Conservation (phyloP, 164 flowering plant species). For the Aristolochia fimbriata region DNA sequence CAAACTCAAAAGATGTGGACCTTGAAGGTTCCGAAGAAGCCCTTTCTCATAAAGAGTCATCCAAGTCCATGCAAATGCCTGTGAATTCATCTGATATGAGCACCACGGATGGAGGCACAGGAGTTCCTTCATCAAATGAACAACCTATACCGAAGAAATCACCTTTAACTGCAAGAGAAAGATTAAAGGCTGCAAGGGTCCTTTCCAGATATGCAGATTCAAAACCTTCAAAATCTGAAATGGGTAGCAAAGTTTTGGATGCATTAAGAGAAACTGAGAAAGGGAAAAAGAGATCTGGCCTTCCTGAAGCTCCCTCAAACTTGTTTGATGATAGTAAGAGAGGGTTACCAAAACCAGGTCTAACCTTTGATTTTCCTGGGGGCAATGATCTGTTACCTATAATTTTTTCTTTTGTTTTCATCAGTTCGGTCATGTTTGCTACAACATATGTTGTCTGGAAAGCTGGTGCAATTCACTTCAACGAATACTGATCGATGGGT, state of each 20-base stretch:
- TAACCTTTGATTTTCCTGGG: conserved; percentile 74
- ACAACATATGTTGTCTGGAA: conserved; percentile 91
- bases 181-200: conserved; percentile 80
- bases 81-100: conserved; percentile 10
- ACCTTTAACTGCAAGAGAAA: conserved; percentile 75
- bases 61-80: conserved; percentile 13
- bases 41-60: conserved; percentile 15
- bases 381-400: conserved; percentile 64
- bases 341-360: conserved; percentile 69
- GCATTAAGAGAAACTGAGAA: conserved; percentile 64
- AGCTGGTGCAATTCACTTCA: conserved; percentile 90
- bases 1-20: conserved; percentile 19
- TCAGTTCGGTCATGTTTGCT: conserved; percentile 78
- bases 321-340: conserved; percentile 83
- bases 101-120: conserved; percentile 6
- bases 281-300: conserved; percentile 64
- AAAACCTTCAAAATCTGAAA: conserved; percentile 40
- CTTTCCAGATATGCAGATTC: conserved; percentile 56
- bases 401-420: conserved; percentile 50
- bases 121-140: conserved; percentile 12
- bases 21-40: conserved; percentile 19
- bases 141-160: conserved; percentile 32
- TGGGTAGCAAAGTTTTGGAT: conserved; percentile 62
- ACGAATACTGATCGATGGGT: conserved; percentile 27
- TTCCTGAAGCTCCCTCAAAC: conserved; percentile 87